phyloP scores from a whole-genome alignment of 1,139 yeast species.

The Nakaseomyces sp. region DNA sequence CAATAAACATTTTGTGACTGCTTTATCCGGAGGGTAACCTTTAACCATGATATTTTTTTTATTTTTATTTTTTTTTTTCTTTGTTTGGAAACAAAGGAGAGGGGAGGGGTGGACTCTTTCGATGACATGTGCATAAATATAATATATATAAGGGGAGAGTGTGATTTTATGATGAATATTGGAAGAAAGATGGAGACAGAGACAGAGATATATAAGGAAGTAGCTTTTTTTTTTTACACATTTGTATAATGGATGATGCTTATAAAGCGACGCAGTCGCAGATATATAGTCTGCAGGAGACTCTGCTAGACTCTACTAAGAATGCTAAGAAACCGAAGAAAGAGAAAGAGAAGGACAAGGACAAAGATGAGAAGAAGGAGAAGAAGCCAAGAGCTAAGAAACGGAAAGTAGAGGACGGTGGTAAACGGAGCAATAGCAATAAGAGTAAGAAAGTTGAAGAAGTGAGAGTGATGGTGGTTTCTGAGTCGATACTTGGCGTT shows the following conservation, averaged over 20 bases:
- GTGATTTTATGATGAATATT: too few species aligned
- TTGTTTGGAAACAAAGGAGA: too few species aligned
- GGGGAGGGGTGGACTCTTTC: too few species aligned
- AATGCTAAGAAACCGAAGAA: conserved; percentile 8
- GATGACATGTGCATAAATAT: too few species aligned
- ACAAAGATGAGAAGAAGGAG: conserved; percentile 2
- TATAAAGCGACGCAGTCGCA: conserved; percentile 29
- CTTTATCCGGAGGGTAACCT: too few species aligned
- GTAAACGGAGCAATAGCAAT: background rate
- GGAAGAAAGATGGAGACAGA: too few species aligned
- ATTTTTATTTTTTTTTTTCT: too few species aligned
- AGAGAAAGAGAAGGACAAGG: conserved; percentile 5
- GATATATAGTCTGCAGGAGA: conserved; percentile 29
- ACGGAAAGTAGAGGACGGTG: background rate
- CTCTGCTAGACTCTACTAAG: conserved; percentile 25
- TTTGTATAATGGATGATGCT: conserved; percentile 8
- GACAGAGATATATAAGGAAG: too few species aligned
- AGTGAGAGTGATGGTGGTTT: conserved; percentile 10
- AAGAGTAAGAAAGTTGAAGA: background rate
- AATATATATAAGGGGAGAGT: too few species aligned
- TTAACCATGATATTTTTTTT: too few species aligned
- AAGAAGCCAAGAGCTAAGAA: conserved; percentile 3
- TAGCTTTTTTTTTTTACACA: too few species aligned
- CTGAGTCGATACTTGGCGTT: conserved; percentile 11
- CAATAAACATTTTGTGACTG: too few species aligned